Evolutionary conservation across 2,329 filamentous ascomycete species (phyloP).

Genomic region (Cladosporium colombiae): DNA sequence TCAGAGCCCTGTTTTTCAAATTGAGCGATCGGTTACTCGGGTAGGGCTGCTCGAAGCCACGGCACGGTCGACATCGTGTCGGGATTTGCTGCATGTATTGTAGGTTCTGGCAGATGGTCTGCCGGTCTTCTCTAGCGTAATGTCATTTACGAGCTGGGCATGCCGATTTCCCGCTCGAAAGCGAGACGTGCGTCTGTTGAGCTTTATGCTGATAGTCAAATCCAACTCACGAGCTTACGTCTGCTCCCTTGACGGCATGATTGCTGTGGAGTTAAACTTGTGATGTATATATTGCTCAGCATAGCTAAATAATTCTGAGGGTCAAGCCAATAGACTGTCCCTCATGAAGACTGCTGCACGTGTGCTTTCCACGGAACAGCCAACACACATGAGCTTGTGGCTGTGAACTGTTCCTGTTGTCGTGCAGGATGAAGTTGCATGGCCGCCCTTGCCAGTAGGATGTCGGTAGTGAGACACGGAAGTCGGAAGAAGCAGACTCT

Average conservation of each 20-base stretch:
- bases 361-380: not conserved
- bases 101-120: too few species aligned
- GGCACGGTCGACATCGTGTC: not conserved
- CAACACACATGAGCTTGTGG: not conserved
- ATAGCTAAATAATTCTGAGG: not conserved
- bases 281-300: not conserved
- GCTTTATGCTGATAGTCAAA: not conserved
- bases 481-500: conserved; percentile 2
- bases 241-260: not conserved
- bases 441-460: not conserved
- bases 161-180: not conserved
- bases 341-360: not conserved
- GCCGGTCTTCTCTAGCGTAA: too few species aligned
- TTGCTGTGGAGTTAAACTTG: not conserved
- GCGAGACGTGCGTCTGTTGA: not conserved
- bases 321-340: not conserved
- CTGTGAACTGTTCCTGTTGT: not conserved
- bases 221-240: not conserved
- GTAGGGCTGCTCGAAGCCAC: not conserved
- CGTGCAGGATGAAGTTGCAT: not conserved
- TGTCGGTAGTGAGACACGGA: not conserved
- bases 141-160: not conserved
- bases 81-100: not conserved
- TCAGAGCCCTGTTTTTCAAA: not conserved
- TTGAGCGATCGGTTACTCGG: not conserved